Percentiles rank a stretch among this genome's conserved stretches.
phyloP scores from a whole-genome alignment of 2,329 filamentous ascomycete species.

The Venturia carpophila region DNA sequence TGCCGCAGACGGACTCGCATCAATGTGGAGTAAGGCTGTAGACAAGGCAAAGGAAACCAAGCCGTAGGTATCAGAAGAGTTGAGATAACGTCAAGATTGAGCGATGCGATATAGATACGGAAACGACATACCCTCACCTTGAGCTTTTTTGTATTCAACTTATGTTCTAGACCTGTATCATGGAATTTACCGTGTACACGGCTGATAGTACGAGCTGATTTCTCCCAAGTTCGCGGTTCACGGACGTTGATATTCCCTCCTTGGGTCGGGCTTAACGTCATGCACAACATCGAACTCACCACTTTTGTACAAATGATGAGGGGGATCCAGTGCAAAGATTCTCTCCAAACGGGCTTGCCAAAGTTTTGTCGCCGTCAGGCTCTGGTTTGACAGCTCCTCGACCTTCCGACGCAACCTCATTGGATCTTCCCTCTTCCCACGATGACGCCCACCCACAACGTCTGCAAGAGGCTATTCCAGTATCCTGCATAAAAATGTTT shows the following conservation, averaged over 20 bases:
- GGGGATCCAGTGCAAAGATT: not conserved
- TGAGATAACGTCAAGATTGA: conserved; percentile 6
- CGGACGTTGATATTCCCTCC: not conserved
- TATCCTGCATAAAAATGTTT: not conserved
- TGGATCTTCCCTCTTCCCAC: not conserved
- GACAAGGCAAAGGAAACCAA: conserved; percentile 11
- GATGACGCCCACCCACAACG: not conserved
- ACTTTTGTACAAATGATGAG: conserved; percentile 1
- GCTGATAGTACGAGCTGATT: not conserved
- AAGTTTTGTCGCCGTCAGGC: no score
- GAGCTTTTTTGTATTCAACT: not conserved
- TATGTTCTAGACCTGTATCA: not conserved
- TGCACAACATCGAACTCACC: not conserved
- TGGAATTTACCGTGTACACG: not conserved
- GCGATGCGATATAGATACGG: not conserved
- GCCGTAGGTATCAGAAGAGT: not conserved
- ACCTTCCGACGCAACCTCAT: not conserved
- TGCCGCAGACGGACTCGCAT: not conserved
- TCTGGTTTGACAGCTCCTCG: conserved; percentile 3
- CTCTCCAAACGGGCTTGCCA: not conserved
- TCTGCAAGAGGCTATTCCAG: not conserved
- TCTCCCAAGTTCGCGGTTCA: not conserved
- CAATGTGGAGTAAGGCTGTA: conserved; percentile 6
- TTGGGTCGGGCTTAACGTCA: not conserved
- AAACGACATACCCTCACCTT: conserved; percentile 1